Percentiles rank a stretch among this genome's conserved stretches.
Evolutionary conservation across 345 rosid genomes (phyloP).

Genomic region (Abelmoschus esculentus): DNA sequence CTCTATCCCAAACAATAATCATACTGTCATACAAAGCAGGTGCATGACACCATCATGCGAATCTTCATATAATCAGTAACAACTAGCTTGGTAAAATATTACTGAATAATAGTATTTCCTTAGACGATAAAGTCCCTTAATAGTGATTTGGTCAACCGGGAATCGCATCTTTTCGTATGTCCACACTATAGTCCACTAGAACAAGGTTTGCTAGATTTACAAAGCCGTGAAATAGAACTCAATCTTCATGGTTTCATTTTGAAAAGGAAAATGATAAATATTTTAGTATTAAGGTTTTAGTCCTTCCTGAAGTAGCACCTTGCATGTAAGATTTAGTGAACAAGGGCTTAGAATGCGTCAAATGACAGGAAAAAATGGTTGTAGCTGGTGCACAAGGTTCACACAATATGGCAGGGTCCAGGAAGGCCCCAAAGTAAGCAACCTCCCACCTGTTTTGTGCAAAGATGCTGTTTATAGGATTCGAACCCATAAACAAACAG

Average conservation of each 20-base stretch:
- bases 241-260: background rate
- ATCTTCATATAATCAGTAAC: background rate
- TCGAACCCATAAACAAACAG: background rate
- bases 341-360: background rate
- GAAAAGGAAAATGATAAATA: background rate
- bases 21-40: background rate
- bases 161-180: background rate
- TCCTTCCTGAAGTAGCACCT: background rate
- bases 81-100: background rate
- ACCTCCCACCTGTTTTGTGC: background rate
- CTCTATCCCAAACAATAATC: background rate
- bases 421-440: background rate
- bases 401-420: background rate
- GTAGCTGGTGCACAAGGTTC: background rate
- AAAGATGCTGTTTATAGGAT: background rate
- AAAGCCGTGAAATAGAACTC: background rate
- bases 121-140: background rate
- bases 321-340: background rate
- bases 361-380: background rate
- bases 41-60: too few species aligned
- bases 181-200: background rate
- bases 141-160: background rate
- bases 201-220: background rate
- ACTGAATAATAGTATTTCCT: background rate
- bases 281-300: background rate